These are phyloP conservation scores for Coleophoma cylindrospora DNA, from an alignment of 2,329 filamentous ascomycete genomes.

Conservation along the genomic window DNA sequence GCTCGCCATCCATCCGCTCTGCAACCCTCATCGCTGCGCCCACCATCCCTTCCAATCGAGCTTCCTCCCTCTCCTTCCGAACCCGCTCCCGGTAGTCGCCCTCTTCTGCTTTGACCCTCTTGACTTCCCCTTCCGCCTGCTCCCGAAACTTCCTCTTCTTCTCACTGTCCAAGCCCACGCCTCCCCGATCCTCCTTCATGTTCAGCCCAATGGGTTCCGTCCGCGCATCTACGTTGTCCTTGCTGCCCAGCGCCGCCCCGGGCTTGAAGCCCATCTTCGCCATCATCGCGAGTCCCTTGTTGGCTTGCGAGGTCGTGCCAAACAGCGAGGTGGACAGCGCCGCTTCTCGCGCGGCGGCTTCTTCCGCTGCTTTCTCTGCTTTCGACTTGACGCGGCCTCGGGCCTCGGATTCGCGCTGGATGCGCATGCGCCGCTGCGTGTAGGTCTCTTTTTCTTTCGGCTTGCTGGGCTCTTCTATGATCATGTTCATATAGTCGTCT, in stretches of 20 bases:
- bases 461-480: constrained; percentile 62
- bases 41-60: constrained; percentile 63
- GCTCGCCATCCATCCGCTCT: constrained; percentile 56
- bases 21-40: constrained; percentile 77
- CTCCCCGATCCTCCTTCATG: constrained; percentile 74
- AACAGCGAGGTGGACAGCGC: constrained; percentile 73
- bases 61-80: constrained; percentile 63
- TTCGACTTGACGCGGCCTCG: constrained; percentile 72
- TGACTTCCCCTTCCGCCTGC: constrained; percentile 50
- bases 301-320: constrained; percentile 50
- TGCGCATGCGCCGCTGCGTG: constrained; percentile 42
- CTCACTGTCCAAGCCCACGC: constrained; percentile 79
- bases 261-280: constrained; percentile 85
- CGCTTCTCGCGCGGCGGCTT: constrained; percentile 65
- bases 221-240: constrained; percentile 32
- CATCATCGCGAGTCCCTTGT: constrained; percentile 96
- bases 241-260: constrained; percentile 68
- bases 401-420: constrained; percentile 58
- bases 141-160: constrained; percentile 73
- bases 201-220: constrained; percentile 72
- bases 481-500: constrained; percentile 98
- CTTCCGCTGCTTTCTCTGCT: constrained; percentile 72
- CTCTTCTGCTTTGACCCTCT: constrained; percentile 59
- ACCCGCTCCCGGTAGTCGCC: constrained; percentile 70
- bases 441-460: constrained; percentile 52